Evolutionary conservation across 306 rosid species (phyloP), one percentile per base, ranked within the genome.

Genomic region (Rubus idaeus): DNA sequence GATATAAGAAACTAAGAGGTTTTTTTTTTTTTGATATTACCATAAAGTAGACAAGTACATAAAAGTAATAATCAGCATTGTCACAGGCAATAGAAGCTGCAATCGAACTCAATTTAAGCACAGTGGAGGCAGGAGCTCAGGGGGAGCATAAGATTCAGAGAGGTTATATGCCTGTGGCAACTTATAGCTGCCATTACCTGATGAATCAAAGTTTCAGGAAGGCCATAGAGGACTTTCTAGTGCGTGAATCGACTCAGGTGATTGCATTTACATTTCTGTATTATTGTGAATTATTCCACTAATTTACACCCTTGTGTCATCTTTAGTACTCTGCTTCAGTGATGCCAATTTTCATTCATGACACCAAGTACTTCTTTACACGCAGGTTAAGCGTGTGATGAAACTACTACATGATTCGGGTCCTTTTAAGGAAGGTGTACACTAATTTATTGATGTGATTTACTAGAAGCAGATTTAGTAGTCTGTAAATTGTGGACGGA

Each of bases 131-230:
- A 21, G 98, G 98, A 81, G 98, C 98, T 50, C 97, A 94, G 77
- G 98, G 98, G n/a, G 98, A 94, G 86, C 98, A 94, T 78, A 91
- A 94, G 86, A 94, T 94, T 82, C 97, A 94, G 80, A 89, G 98
- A 30, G 98, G 98, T 69, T 94, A 94, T 82, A 84, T 88, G 78
- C 98, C 97, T 2, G 97, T 94, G 79, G 81, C 86, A 75, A 94
- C 98, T 44, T 94, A 86, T 71, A 94, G 98, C 85, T 86, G 92
- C 75, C 98, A 94, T 84, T 94, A 89, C 86, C 89, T 94, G 61
- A 61, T 77, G 20, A 84, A 94, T 80, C 85, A 80, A 68, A 89
- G 85, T 78, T 92, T 92, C 80, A 79, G 86, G 86, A 82, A 73
- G 20, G 88, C 93, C 72, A 94, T 92, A 66, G 75, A 84, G 75